Percentiles rank a stretch among this genome's conserved stretches.
Conservation (phyloP, 129 eudicot species). For the Lactuca saligna region DNA sequence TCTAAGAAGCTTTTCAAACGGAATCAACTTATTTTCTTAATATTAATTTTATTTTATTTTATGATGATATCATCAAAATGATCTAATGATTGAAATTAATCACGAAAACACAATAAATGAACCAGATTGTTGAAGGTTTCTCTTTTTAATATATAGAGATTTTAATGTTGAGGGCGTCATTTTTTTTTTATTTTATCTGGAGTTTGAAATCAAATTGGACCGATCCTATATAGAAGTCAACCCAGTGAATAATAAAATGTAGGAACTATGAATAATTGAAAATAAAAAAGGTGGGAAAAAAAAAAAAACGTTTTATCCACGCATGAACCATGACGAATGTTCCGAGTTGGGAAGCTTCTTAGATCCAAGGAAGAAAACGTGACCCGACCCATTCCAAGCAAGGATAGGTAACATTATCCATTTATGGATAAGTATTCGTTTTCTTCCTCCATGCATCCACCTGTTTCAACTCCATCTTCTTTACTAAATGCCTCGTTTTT, state of each 20-base stretch:
- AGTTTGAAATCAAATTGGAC: too few relatives aligned
- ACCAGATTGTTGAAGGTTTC: too few relatives aligned
- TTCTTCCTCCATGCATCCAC: conserved; percentile 5
- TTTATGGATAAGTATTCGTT: conserved; percentile 54
- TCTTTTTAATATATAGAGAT: too few relatives aligned
- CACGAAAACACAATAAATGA: too few relatives aligned
- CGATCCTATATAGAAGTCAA: background rate
- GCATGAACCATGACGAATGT: conserved; percentile 31
- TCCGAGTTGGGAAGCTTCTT: conserved; percentile 20
- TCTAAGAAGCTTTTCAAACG: too few relatives aligned
- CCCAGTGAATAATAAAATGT: background rate
- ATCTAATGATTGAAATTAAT: too few relatives aligned
- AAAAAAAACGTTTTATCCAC: conserved; percentile 5
- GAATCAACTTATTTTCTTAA: too few relatives aligned
- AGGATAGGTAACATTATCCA: conserved; percentile 41
- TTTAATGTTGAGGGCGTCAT: too few relatives aligned
- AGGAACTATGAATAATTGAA: background rate
- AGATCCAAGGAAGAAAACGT: background rate
- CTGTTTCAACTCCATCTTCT: conserved; percentile 1
- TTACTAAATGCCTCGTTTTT: too few relatives aligned
- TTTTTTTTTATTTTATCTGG: too few relatives aligned
- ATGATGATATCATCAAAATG: too few relatives aligned
- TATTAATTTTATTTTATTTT: too few relatives aligned
- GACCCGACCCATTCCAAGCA: conserved; percentile 32
- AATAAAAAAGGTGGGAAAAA: background rate